These are phyloP conservation scores for Podila horticola DNA, from an alignment of 192 early-diverging fungal species.

Conservation along the genomic window DNA sequence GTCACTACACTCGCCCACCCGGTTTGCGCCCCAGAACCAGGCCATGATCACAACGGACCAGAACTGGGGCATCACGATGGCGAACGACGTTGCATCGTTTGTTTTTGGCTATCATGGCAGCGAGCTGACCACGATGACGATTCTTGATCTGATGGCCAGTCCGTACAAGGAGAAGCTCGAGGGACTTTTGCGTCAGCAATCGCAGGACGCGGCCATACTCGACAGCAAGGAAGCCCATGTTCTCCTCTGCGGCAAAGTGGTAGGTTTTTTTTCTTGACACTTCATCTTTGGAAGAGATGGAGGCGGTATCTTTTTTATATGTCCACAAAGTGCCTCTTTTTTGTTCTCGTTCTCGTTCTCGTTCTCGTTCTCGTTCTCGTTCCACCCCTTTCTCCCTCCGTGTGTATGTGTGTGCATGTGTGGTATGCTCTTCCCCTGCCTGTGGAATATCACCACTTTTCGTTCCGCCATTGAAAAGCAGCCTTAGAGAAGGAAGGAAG, in stretches of 20 bases:
- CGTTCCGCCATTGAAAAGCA: too few relatives aligned
- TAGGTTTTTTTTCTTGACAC: conserved; percentile 26
- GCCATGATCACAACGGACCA: conserved; percentile 68
- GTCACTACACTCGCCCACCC: conserved; percentile 59
- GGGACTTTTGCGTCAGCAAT: conserved; percentile 38
- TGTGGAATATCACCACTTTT: too few relatives aligned
- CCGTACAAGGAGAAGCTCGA: conserved; percentile 58
- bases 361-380: not conserved
- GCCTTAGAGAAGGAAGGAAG: too few relatives aligned
- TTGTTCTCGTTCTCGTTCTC: not conserved
- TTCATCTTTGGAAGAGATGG: not conserved
- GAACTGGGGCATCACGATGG: conserved; percentile 58
- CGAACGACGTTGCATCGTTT: conserved; percentile 68
- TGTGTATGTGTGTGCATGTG: not conserved
- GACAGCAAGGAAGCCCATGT: conserved; percentile 53
- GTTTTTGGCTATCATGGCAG: conserved; percentile 59
- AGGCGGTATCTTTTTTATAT: not conserved
- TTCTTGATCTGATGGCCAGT: conserved; percentile 53
- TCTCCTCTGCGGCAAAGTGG: conserved; percentile 63
- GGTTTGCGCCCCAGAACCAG: conserved; percentile 69
- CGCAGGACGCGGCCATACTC: conserved; percentile 13
- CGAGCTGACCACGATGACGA: conserved; percentile 53
- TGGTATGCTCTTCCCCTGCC: too few relatives aligned
- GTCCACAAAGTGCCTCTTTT: not conserved
- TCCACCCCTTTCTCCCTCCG: not conserved